phyloP scores from a whole-genome alignment of 2,329 filamentous ascomycete species.

The Colletotrichum trifolii region DNA sequence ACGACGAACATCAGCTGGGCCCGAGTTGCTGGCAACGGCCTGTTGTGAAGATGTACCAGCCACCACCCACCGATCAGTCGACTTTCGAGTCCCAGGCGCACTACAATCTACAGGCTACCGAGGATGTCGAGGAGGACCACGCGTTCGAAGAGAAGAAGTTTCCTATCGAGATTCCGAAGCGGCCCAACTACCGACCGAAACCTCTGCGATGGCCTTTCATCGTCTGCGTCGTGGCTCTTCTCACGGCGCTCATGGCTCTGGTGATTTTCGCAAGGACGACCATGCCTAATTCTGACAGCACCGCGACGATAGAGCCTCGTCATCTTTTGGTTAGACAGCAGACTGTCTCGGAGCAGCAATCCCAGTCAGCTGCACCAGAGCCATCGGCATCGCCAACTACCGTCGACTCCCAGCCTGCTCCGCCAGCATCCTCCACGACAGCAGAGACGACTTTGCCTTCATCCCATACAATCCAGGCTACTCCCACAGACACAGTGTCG shows the following conservation, averaged over 20 bases:
- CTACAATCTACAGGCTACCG: constrained; percentile 46
- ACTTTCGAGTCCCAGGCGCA: constrained; percentile 45
- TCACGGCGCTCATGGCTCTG: constrained; percentile 42
- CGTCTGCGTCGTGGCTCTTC: constrained; percentile 39
- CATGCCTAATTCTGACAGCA: constrained; percentile 47
- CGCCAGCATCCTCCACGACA: background rate
- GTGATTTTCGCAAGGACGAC: constrained; percentile 43
- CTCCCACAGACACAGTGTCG: no score
- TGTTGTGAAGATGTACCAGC: constrained; percentile 19
- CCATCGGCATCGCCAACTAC: background rate
- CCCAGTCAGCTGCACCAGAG: background rate
- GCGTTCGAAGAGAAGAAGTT: constrained; percentile 21
- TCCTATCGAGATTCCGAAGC: background rate
- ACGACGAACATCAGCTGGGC: no score
- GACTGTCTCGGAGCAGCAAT: background rate
- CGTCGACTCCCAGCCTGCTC: background rate
- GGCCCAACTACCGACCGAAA: constrained; percentile 46
- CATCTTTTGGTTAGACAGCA: constrained; percentile 3
- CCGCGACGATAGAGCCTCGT: constrained; percentile 39
- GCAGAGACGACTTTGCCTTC: background rate
- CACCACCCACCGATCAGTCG: constrained; percentile 31
- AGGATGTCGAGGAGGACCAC: constrained; percentile 42
- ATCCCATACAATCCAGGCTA: background rate
- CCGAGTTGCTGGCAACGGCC: background rate
- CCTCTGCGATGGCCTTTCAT: constrained; percentile 49